phyloP scores from a whole-genome alignment of 192 early-diverging fungal species.

The Backusella tuberculispora region DNA sequence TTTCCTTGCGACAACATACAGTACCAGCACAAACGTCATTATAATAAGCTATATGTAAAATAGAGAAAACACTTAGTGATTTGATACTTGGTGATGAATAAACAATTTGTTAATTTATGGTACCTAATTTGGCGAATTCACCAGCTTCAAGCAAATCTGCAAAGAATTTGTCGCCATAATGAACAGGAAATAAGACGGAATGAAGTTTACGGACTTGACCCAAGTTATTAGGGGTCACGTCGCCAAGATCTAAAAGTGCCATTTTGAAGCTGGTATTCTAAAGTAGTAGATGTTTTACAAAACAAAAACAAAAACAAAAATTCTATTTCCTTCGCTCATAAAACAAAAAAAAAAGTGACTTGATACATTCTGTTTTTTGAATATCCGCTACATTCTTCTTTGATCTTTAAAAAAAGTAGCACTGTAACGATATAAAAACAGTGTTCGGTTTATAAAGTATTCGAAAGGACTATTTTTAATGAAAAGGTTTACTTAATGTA shows the following conservation, averaged over 20 bases:
- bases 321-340: not conserved
- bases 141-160: constrained; percentile 66
- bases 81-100: constrained; percentile 1
- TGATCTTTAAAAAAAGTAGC: too few species aligned
- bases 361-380: not conserved
- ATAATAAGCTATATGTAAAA: constrained; percentile 57
- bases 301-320: not conserved
- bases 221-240: constrained; percentile 64
- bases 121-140: constrained; percentile 75
- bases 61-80: not conserved
- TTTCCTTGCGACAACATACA: constrained; percentile 81
- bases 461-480: too few species aligned
- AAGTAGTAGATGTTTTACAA: not conserved
- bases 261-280: not conserved
- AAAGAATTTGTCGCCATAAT: constrained; percentile 82
- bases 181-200: constrained; percentile 83
- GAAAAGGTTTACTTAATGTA: not conserved
- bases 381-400: not conserved
- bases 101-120: not conserved
- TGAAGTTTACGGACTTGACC: constrained; percentile 76
- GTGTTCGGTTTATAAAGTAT: too few species aligned
- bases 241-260: constrained; percentile 44
- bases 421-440: too few species aligned
- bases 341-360: constrained; percentile 17
- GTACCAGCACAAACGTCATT: constrained; percentile 77